Conservation (phyloP, 176 grass and related monocot species). For the Oryza glaberrima region DNA sequence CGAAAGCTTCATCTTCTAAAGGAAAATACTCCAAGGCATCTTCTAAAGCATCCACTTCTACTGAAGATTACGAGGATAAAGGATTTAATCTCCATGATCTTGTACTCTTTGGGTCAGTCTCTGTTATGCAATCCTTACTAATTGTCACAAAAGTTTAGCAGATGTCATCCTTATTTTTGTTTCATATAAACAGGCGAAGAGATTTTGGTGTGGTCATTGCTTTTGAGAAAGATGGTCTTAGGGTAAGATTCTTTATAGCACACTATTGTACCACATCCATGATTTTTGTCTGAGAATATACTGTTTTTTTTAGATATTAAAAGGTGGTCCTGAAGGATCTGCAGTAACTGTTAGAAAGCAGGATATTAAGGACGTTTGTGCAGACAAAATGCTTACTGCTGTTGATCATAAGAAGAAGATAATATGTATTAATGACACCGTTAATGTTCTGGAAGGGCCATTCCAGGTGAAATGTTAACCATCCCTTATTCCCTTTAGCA, state of each 20-base stretch:
- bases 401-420: constrained; percentile 71
- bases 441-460: constrained; percentile 76
- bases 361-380: constrained; percentile 74
- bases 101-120: constrained; percentile 85
- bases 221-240: constrained; percentile 86
- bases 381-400: constrained; percentile 98
- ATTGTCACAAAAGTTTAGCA: neutral
- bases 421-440: constrained; percentile 82
- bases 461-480: constrained; percentile 58
- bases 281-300: constrained; percentile 31
- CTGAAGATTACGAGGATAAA: constrained; percentile 50
- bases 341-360: constrained; percentile 61
- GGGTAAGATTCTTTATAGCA: constrained; percentile 47
- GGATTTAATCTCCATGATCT: constrained; percentile 85
- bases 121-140: constrained; percentile 10
- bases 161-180: constrained; percentile 28
- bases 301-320: constrained; percentile 65
- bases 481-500: neutral
- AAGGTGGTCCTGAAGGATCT: constrained; percentile 75
- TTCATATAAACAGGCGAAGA: constrained; percentile 65
- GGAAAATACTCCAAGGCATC: constrained; percentile 52
- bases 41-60: constrained; percentile 65
- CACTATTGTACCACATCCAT: constrained; percentile 17
- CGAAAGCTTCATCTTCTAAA: constrained; percentile 44
- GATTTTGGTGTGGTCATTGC: constrained; percentile 87